Evolutionary conservation across 495 filamentous ascomycete species (phyloP).

Genomic region (Tuber borchii): DNA sequence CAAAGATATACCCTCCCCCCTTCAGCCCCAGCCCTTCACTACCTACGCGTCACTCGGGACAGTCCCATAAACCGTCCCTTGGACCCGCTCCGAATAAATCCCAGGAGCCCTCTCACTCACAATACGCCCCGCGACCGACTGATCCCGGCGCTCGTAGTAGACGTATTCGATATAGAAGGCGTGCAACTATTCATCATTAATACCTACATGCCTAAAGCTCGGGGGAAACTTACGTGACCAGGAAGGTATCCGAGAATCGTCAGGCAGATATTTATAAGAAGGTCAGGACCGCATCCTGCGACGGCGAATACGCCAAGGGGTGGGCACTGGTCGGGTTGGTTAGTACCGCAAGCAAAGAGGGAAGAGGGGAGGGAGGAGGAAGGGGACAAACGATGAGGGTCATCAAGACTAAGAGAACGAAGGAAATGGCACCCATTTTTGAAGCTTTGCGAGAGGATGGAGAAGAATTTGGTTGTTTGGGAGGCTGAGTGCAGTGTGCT

Average conservation of each 20-base stretch:
- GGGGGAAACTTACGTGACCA: slow-evolving; percentile 42
- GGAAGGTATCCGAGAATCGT: slow-evolving; percentile 77
- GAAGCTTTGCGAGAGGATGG: neutral
- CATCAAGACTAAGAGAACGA: slow-evolving; percentile 53
- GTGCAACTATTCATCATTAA: slow-evolving; percentile 54
- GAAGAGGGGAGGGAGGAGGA: neutral
- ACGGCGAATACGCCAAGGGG: slow-evolving; percentile 89
- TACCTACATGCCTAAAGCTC: neutral
- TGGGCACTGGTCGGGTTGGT: slow-evolving; percentile 49
- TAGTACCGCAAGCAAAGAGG: neutral
- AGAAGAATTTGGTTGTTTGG: neutral
- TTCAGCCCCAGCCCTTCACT: neutral
- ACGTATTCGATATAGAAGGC: slow-evolving; percentile 88
- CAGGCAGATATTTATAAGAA: slow-evolving; percentile 81
- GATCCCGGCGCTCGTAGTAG: slow-evolving; percentile 67
- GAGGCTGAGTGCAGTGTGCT: neutral
- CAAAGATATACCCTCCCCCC: neutral
- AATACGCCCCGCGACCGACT: slow-evolving; percentile 50
- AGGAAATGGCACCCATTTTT: slow-evolving; percentile 51
- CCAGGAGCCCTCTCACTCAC: slow-evolving; percentile 55
- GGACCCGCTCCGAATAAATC: slow-evolving; percentile 74
- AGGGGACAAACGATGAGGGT: slow-evolving; percentile 50
- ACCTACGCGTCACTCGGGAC: slow-evolving; percentile 36
- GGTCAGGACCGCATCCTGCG: slow-evolving; percentile 72
- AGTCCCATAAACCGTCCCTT: slow-evolving; percentile 58